These are phyloP conservation scores for Russula ochroleuca DNA, from an alignment of 768 basidiomycete species.

Conservation along the genomic window DNA sequence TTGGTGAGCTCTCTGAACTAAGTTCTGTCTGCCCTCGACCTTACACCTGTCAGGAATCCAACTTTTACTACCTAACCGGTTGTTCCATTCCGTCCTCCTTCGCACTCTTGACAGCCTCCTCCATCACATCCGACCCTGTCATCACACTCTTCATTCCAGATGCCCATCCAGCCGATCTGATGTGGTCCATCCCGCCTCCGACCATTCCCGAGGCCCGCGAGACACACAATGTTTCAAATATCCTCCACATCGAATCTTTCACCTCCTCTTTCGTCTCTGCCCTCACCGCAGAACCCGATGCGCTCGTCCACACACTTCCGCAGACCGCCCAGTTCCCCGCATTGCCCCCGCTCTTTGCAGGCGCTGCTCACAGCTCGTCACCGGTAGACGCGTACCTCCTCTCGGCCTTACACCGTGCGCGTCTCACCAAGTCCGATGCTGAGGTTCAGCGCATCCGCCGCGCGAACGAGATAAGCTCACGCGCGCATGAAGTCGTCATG, in stretches of 20 bases:
- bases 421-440: constrained; percentile 68
- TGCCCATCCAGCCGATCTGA: constrained; percentile 62
- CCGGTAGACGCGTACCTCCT: constrained; percentile 61
- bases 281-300: constrained; percentile 47
- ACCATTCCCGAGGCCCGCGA: constrained; percentile 53
- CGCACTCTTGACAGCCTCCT: constrained; percentile 56
- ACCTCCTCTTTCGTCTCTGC: constrained; percentile 44
- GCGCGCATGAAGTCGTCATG: constrained; percentile 92
- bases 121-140: constrained; percentile 41
- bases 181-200: constrained; percentile 88
- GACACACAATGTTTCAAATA: constrained; percentile 56
- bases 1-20: constrained; percentile 26
- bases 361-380: constrained; percentile 38
- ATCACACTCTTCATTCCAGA: constrained; percentile 76
- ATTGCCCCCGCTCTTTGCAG: constrained; percentile 39
- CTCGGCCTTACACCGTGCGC: constrained; percentile 70
- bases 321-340: constrained; percentile 49
- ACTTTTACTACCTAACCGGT: constrained; percentile 85
- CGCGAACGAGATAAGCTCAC: constrained; percentile 82
- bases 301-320: constrained; percentile 65
- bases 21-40: constrained; percentile 24
- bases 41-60: constrained; percentile 53
- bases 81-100: constrained; percentile 70
- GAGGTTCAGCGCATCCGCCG: constrained; percentile 74
- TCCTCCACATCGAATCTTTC: constrained; percentile 50